Conservation (phyloP, 192 early-diverging fungal species). For the Rhizophagus sp. region DNA sequence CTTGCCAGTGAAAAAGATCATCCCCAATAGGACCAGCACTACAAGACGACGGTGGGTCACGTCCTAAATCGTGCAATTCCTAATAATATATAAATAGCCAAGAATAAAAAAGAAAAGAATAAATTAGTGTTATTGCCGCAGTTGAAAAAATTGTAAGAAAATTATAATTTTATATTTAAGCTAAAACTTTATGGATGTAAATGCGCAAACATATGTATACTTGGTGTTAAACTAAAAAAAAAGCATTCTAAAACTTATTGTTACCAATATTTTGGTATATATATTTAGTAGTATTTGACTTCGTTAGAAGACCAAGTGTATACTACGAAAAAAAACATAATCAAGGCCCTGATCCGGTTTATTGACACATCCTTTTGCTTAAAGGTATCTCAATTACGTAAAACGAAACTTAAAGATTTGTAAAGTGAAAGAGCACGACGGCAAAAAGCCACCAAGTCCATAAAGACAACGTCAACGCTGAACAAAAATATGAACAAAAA, state of each 20-base stretch:
- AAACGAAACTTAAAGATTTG: conserved; percentile 2
- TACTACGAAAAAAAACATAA: not conserved
- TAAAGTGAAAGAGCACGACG: conserved; percentile 25
- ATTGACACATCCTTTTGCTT: conserved; percentile 1
- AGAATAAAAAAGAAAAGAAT: not conserved
- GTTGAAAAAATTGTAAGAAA: not conserved
- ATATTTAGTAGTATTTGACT: not conserved
- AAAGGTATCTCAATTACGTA: conserved; percentile 1
- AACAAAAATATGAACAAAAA: not conserved
- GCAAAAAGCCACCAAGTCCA: not conserved
- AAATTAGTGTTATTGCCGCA: not conserved
- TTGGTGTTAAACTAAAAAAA: not conserved
- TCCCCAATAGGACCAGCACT: conserved; percentile 95
- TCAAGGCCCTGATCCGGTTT: not conserved
- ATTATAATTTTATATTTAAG: not conserved
- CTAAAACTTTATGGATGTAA: not conserved
- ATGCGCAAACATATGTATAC: not conserved
- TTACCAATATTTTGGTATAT: not conserved
- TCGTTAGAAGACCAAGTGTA: not conserved
- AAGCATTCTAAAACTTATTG: not conserved
- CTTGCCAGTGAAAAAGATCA: conserved; percentile 94
- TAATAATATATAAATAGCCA: conserved; percentile 32
- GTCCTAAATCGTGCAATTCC: conserved; percentile 94
- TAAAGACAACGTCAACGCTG: not conserved
- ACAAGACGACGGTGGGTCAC: conserved; percentile 97